Conservation (phyloP, 129 eudicot genomes). For the Sambucus nigra region DNA sequence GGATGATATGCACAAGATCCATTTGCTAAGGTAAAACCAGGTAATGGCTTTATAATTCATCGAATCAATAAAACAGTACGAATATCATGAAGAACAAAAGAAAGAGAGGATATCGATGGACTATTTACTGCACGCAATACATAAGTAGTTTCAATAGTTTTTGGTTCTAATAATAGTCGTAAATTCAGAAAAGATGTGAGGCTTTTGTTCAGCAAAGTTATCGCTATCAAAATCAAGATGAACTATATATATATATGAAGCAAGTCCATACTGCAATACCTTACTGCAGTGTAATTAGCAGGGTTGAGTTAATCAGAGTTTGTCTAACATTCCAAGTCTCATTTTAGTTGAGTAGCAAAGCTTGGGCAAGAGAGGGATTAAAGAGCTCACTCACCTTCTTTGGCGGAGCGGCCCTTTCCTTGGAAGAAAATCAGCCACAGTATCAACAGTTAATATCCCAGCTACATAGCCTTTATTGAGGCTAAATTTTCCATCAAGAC, state of each 20-base stretch:
- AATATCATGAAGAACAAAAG: too few relatives aligned
- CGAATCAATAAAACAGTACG: too few relatives aligned
- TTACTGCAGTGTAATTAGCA: too few relatives aligned
- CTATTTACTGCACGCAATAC: too few relatives aligned
- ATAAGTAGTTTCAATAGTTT: too few relatives aligned
- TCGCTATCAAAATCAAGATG: neutral
- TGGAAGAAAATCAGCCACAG: conserved; percentile 93
- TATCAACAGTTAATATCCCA: conserved; percentile 92
- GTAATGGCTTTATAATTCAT: too few relatives aligned
- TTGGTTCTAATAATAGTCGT: neutral
- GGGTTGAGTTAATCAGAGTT: too few relatives aligned
- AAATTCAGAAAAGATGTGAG: neutral
- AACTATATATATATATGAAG: neutral
- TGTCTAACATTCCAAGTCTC: neutral
- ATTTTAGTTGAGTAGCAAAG: neutral
- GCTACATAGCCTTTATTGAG: conserved; percentile 76
- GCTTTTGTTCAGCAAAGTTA: neutral
- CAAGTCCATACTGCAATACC: too few relatives aligned
- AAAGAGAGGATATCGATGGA: too few relatives aligned
- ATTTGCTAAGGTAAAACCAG: too few relatives aligned
- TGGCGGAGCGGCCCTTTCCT: conserved; percentile 91
- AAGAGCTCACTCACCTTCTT: conserved; percentile 56
- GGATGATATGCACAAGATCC: too few relatives aligned
- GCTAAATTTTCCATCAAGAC: conserved; percentile 67
- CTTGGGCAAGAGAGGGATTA: neutral